A percentile compares a stretch with the other conserved stretches of the same genome.
Conservation (phyloP, 495 filamentous ascomycete genomes). For the Amphirosellinia nigrospora region DNA sequence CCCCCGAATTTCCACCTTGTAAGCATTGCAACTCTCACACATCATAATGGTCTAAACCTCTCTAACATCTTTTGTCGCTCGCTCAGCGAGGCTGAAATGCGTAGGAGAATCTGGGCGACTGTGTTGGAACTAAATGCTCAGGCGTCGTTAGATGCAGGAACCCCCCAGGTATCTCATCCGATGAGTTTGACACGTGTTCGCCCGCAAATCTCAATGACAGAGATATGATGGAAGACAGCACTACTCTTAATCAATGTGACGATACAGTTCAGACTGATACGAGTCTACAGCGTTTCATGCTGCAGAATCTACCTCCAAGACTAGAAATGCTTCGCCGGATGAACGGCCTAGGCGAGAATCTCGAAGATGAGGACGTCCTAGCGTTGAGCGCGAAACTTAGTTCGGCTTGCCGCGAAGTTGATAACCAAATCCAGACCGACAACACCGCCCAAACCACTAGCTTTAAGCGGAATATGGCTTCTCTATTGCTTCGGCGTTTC, state of each 20-base stretch:
- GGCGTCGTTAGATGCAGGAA: slow-evolving; percentile 58
- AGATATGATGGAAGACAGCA: background rate
- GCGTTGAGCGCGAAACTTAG: background rate
- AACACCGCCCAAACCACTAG: background rate
- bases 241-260: background rate
- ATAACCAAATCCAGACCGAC: background rate
- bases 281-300: slow-evolving; percentile 10
- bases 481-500: slow-evolving; percentile 44
- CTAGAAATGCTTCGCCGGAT: slow-evolving; percentile 11
- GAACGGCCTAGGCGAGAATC: background rate
- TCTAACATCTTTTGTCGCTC: background rate
- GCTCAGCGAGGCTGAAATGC: slow-evolving; percentile 54
- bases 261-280: slow-evolving; percentile 7
- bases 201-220: slow-evolving; percentile 57
- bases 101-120: slow-evolving; percentile 64
- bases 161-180: slow-evolving; percentile 56
- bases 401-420: background rate
- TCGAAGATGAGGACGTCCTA: background rate
- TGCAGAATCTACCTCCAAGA: slow-evolving; percentile 4
- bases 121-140: slow-evolving; percentile 54
- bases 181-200: slow-evolving; percentile 53
- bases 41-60: background rate
- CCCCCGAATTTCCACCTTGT: slow-evolving; percentile 40
- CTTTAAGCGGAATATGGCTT: slow-evolving; percentile 29
- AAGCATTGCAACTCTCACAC: background rate